Base-by-base conservation (phyloP, 176 grass and related monocot species). In the Raddia guianensis region DNA sequence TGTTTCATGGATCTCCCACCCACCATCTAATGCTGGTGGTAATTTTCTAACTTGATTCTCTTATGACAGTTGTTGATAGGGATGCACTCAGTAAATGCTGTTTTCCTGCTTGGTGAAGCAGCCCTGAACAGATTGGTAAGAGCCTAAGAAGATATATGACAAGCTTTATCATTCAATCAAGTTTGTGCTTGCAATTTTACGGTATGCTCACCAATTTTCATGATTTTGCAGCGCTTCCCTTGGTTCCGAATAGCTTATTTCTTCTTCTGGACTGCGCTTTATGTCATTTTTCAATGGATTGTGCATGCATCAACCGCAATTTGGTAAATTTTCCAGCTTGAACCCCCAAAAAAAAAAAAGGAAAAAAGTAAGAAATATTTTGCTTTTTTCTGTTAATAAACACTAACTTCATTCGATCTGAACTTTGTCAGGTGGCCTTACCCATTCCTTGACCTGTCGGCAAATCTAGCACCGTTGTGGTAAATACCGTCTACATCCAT, bases 161-260 rank as follows among this genome's bases (percentile, higher is more conserved):
- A 9, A 60, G 50, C 33, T 11, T 16, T 18, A 42, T 77, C 50
- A 21, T 13, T 51, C 9, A 64, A 77, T 16, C 46, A 78, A 47
- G 49, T 6, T 8, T 16, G 14, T 56, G 11, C 8, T 77, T 59
- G 11, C 0, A 40, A 40, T 16, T 40, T 59, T 18, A 64, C 19
- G 27, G 18, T 37, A 68, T 20, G 4, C 50, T 77, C 4, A 83
- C 43, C 72, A 50, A 34, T 58, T 70, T 4, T 19, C 63, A 37
- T 14, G 50, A n/a, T 63, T 55, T 72, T 70, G 33, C 82, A 97
- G 94, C 21, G 74, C 20, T 97, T 97, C 53, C 94, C 94, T 1
- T 97, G 94, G 94, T 97, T 97, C 75, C 85, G 94, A 0, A 83
- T 97, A n/a, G 79, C 87, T 0, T 97, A 97, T 66, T 97, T 97